Conservation (phyloP, 169 alveolate species). For the Sarcocystis neurona region DNA sequence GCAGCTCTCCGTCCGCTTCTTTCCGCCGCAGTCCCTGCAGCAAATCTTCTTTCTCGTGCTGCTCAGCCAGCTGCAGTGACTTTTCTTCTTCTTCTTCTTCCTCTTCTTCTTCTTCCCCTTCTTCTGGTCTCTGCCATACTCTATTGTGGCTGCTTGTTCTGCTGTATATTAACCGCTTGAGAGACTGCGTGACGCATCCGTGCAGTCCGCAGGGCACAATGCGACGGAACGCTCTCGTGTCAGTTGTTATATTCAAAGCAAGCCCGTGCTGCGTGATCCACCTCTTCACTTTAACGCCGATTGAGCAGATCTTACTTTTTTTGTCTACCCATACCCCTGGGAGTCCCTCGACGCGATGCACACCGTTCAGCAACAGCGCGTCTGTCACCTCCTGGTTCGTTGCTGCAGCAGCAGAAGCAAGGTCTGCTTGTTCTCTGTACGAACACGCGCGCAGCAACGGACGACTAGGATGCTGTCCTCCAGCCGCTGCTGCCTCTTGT, state of each 20-base stretch:
- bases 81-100: background rate
- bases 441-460: no score
- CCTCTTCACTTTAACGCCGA: constrained; percentile 70
- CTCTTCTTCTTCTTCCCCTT: background rate
- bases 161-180: no score
- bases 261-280: constrained; percentile 75
- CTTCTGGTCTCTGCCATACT: background rate
- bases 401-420: no score
- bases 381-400: no score
- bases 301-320: constrained; percentile 67
- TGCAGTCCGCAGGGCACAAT: constrained; percentile 72
- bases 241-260: constrained; percentile 68
- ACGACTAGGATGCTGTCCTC: no score
- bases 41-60: background rate
- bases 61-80: background rate
- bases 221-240: constrained; percentile 45
- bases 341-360: no score
- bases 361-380: no score
- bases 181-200: background rate
- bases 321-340: constrained; percentile 70
- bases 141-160: background rate
- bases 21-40: no score
- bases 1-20: no score
- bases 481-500: no score
- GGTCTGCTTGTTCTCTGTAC: no score